Evolutionary conservation across 345 rosid species (phyloP).

Genomic region (Isatis tinctoria): DNA sequence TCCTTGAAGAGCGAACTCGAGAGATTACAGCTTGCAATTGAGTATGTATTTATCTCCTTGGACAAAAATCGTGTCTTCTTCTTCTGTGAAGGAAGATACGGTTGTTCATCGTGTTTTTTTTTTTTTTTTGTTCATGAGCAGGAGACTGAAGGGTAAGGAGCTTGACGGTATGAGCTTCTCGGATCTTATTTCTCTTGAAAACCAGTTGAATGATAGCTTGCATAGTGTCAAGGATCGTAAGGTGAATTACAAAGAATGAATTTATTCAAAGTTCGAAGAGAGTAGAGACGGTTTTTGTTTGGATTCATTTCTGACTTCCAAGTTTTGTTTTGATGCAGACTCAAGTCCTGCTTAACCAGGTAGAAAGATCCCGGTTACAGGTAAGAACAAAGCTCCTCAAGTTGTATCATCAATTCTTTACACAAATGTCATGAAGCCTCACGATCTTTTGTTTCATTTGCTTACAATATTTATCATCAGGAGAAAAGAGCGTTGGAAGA

Average conservation of each 20-base stretch:
- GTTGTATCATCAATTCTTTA: background rate
- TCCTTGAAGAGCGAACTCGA: slow-evolving; percentile 11
- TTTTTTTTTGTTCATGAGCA: background rate
- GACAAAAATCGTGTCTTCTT: background rate
- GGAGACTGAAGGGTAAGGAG: slow-evolving; percentile 33
- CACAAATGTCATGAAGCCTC: background rate
- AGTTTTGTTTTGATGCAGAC: slow-evolving; percentile 19
- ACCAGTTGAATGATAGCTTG: slow-evolving; percentile 36
- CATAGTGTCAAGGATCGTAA: slow-evolving; percentile 32
- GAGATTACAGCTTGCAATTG: slow-evolving; percentile 30
- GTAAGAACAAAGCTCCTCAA: background rate
- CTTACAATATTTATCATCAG: background rate
- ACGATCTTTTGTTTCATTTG: background rate
- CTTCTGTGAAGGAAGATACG: background rate
- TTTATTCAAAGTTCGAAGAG: background rate
- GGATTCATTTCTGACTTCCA: background rate
- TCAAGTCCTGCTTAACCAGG: slow-evolving; percentile 21
- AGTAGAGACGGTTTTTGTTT: background rate
- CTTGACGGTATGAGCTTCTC: slow-evolving; percentile 32
- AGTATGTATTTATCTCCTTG: slow-evolving; percentile 5
- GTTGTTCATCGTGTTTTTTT: background rate
- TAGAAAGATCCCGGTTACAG: slow-evolving; percentile 29
- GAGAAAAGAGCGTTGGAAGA: slow-evolving; percentile 33
- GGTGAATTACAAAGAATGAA: slow-evolving; percentile 12
- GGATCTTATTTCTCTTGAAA: slow-evolving; percentile 31